Evolutionary conservation across 495 filamentous ascomycete genomes (phyloP), one percentile per base, ranked within the genome.

Genomic region (Cryomyces minteri): DNA sequence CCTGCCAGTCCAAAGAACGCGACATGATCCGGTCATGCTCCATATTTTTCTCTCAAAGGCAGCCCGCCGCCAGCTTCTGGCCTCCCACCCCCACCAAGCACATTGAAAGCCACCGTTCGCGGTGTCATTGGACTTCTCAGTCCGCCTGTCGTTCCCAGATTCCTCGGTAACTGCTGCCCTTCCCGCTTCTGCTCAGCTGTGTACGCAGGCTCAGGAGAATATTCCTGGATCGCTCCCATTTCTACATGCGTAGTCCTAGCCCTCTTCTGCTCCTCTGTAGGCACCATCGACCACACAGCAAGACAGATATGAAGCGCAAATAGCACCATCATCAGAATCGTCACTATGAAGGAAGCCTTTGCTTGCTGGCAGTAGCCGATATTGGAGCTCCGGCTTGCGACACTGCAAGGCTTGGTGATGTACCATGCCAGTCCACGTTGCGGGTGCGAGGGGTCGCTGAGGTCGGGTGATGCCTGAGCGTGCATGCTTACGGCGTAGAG

Each of bases 381-480:
- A 40, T 77, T 71, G 8, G 57, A 61, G 36, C 62, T 60, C 5
- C 68, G 58, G 18, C 58, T 60, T 0, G 82, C 81, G 9, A 86
- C 71, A 39, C 57, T 69, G 60, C 87, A 95, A 50, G 68, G 71
- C 56, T 84, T 82, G 34, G 76, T 73, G 52, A 95, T 76, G 54
- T 92, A 94, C 87, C 87, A 95, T 9, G 77, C 73, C 4, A 84
- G 65, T 1, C 77, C 73, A 5, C 67, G 65, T 50, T 83, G 78
- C 5, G 73, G 76, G 48, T 81, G 75, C 4, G 67, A 53, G 6
- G 79, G 71, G 58, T 95, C 86, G 37, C 76, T 80, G 58, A 72
- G 80, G 57, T 95, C 87, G 32, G 79, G 74, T 8, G 82, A 82
- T 32, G 81, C 77, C 57, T 95, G 87, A 42, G 71, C 78, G 46